Base-by-base conservation (phyloP, 1,284 basidiomycete genomes). In the Pseudozyma pruni region DNA sequence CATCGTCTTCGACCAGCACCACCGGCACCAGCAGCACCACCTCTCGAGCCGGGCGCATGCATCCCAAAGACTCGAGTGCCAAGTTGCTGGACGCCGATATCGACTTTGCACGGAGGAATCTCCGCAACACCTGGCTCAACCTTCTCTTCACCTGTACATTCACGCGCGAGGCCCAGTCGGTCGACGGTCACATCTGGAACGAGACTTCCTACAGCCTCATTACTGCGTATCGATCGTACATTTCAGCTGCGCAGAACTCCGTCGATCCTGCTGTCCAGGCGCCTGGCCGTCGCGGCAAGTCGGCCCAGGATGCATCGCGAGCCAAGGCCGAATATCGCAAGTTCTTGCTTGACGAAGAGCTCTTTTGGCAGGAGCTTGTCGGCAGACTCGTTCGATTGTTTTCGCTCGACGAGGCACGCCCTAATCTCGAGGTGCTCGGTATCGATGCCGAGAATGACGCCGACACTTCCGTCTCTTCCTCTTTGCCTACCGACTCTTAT, bases 141-240 rank as follows among this genome's bases (percentile, higher is more conserved):
- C 74, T 81, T 11, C 69, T 81, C 45, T 74, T 81, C 44, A 57
- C 71, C 34, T 75, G 67, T 40, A 59, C 80, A 8, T 81, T 76
- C 39, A 73, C 67, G 14, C 67, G 70, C 23, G 55, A 59, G 23
- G 72, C 77, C 1, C 73, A 76, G 44, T 44, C 72, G 9, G 67
- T 74, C 17, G 79, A 81, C 19, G 50, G 47, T 19, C 40, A 61
- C 46, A 49, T 81, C 7, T 81, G 80, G 80, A 62, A 53, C 20
- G 78, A 81, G 33, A 81, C 80, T 8, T 77, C 78, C 20, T 78
- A 81, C 67, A 58, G 37, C 39, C 44, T 77, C 44, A 75, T 81
- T 38, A 45, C 64, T 8, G 41, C 71, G 25, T 75, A 78, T 42
- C 74, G 79, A 16, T 51, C 47, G 22, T 56, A 60, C 27, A 62